These are phyloP conservation scores for Dictyostelium capitatum DNA, from an alignment of 78 protist genomes.

Conservation along the genomic window DNA sequence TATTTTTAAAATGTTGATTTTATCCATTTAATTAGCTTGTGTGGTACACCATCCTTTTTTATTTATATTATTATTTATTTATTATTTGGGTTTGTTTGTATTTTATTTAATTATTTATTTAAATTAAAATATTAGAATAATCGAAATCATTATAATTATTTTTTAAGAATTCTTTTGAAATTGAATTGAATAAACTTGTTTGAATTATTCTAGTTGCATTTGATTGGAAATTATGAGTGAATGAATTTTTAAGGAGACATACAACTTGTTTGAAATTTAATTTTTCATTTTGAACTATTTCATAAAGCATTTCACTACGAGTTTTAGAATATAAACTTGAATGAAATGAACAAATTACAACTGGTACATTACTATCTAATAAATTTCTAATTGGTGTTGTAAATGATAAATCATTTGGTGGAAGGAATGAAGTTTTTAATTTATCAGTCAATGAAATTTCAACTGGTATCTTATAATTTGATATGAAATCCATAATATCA, in stretches of 20 bases:
- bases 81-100: background rate
- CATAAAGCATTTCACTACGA: conserved; percentile 48
- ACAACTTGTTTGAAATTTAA: conserved; percentile 53
- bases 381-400: conserved; percentile 81
- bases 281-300: conserved; percentile 51
- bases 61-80: no score
- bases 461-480: conserved; percentile 68
- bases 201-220: background rate
- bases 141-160: background rate
- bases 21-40: no score
- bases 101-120: no score
- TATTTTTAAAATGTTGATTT: no score
- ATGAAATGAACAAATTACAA: conserved; percentile 78
- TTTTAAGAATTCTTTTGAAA: background rate
- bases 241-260: conserved; percentile 49
- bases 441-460: conserved; percentile 79
- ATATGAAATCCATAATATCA: conserved; percentile 60
- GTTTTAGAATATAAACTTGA: conserved; percentile 5
- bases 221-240: conserved; percentile 53
- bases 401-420: conserved; percentile 40
- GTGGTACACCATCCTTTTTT: no score
- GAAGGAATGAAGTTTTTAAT: conserved; percentile 32
- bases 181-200: background rate
- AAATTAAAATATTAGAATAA: conserved; percentile 7
- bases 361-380: conserved; percentile 74